Evolutionary conservation across 257 asterid genomes (phyloP).

Genomic region (Nicotiana attenuata): DNA sequence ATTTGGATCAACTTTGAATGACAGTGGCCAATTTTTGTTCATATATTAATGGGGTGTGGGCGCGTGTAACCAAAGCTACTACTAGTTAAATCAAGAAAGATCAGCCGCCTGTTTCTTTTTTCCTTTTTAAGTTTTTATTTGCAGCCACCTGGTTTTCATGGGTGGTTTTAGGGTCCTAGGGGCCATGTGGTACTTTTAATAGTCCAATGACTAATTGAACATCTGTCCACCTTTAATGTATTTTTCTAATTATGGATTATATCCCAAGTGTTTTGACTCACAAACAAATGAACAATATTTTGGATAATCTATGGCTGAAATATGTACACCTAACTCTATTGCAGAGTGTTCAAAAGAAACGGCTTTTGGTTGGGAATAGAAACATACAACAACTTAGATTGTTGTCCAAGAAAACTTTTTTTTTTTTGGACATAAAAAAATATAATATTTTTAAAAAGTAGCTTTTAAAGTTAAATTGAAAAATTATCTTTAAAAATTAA

Average conservation of each 20-base stretch:
- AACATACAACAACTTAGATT: neutral
- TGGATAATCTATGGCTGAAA: neutral
- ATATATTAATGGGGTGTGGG: slow-evolving; percentile 1
- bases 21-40: neutral
- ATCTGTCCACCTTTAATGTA: too few relatives aligned
- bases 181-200: neutral
- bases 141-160: neutral
- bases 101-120: neutral
- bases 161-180: neutral
- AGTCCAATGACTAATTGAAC: too few relatives aligned
- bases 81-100: neutral
- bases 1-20: neutral
- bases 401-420: neutral
- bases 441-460: too few relatives aligned
- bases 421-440: too few relatives aligned
- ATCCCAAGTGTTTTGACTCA: too few relatives aligned
- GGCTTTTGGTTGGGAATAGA: neutral
- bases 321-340: neutral
- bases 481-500: too few relatives aligned
- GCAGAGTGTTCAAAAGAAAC: too few relatives aligned
- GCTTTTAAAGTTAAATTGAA: too few relatives aligned
- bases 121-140: neutral
- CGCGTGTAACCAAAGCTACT: slow-evolving; percentile 15
- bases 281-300: neutral
- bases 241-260: neutral